These are phyloP conservation scores for Triangularia verruculosa DNA, from an alignment of 2,329 filamentous ascomycete genomes.

Conservation along the genomic window DNA sequence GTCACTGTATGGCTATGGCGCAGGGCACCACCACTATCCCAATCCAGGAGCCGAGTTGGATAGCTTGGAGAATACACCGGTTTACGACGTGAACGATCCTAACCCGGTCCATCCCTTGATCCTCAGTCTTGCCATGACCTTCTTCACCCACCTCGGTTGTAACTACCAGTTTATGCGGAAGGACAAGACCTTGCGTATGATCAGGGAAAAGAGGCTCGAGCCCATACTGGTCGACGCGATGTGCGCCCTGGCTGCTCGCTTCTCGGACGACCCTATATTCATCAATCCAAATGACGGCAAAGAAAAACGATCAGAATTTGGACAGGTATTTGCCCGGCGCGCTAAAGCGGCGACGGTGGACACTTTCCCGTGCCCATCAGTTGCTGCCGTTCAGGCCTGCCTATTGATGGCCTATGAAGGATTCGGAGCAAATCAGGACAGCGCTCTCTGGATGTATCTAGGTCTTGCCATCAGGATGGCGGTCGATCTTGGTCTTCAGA, in stretches of 20 bases:
- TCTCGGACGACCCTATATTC: slow-evolving; percentile 62
- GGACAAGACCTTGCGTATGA: slow-evolving; percentile 68
- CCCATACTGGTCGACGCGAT: slow-evolving; percentile 84
- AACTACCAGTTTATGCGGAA: slow-evolving; percentile 80
- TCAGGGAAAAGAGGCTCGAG: slow-evolving; percentile 78
- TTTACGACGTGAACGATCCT: slow-evolving; percentile 72
- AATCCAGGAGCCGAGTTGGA: slow-evolving; percentile 43
- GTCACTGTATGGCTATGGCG: slow-evolving; percentile 32
- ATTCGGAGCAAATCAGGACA: slow-evolving; percentile 84
- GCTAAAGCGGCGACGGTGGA: slow-evolving; percentile 82
- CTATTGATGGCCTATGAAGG: slow-evolving; percentile 83
- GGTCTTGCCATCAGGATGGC: slow-evolving; percentile 83
- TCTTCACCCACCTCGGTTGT: slow-evolving; percentile 79
- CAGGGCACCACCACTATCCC: slow-evolving; percentile 35
- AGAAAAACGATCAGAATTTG: slow-evolving; percentile 62
- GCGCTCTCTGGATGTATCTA: slow-evolving; percentile 90
- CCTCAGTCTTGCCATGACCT: slow-evolving; percentile 71
- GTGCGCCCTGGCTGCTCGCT: slow-evolving; percentile 76
- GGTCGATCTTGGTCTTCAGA: slow-evolving; percentile 77
- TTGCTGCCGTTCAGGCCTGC: slow-evolving; percentile 80
- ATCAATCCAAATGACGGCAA: slow-evolving; percentile 48
- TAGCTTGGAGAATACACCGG: slow-evolving; percentile 56
- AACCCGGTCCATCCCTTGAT: slow-evolving; percentile 73
- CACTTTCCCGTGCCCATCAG: slow-evolving; percentile 76
- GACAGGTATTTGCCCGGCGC: slow-evolving; percentile 73